These are phyloP conservation scores for Fusarium liriodendri DNA, from an alignment of 2,329 filamentous ascomycete species.

Conservation along the genomic window DNA sequence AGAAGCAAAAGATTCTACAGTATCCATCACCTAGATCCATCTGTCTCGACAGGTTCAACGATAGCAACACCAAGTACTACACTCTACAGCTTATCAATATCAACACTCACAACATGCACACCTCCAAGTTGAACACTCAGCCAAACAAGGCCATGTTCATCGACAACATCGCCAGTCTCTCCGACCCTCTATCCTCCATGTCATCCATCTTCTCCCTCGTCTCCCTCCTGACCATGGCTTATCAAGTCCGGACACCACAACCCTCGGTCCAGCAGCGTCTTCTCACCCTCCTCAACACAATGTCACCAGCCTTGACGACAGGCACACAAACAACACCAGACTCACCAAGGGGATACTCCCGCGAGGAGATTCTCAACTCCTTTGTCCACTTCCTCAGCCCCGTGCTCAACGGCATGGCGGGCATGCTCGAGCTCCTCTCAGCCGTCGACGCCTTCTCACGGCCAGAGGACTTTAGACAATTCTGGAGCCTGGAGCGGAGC, in stretches of 20 bases:
- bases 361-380: slow-evolving; percentile 46
- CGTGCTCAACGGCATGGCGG: slow-evolving; percentile 51
- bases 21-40: not conserved
- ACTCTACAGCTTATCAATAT: slow-evolving; percentile 1
- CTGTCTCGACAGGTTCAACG: not conserved
- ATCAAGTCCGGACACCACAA: slow-evolving; percentile 43
- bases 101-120: slow-evolving; percentile 33
- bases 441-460: slow-evolving; percentile 47
- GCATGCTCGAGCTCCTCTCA: slow-evolving; percentile 47
- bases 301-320: slow-evolving; percentile 39
- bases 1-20: slow-evolving; percentile 22
- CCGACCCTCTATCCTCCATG: slow-evolving; percentile 46
- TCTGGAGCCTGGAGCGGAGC: slow-evolving; percentile 49
- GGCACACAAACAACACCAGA: slow-evolving; percentile 2
- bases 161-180: slow-evolving; percentile 46
- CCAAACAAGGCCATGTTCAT: slow-evolving; percentile 38
- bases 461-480: slow-evolving; percentile 49
- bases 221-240: slow-evolving; percentile 49
- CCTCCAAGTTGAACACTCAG: slow-evolving; percentile 37
- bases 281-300: slow-evolving; percentile 49
- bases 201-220: slow-evolving; percentile 48
- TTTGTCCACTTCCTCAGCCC: slow-evolving; percentile 47
- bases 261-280: slow-evolving; percentile 45
- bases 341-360: slow-evolving; percentile 26
- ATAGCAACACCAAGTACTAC: not conserved